phyloP scores from a whole-genome alignment of 495 filamentous ascomycete species.

The Podospora pseudopauciseta region DNA sequence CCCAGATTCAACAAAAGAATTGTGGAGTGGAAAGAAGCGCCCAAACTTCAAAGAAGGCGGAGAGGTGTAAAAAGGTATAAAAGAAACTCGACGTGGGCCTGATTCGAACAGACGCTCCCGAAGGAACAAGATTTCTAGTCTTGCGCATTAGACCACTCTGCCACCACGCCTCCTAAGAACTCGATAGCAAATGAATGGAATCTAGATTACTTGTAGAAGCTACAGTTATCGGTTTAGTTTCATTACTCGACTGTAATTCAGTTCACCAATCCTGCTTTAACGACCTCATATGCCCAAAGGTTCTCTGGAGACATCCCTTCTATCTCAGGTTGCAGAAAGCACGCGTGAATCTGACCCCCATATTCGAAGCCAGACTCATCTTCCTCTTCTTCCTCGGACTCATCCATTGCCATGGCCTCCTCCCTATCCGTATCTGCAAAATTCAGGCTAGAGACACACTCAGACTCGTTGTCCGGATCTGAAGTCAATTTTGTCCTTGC shows the following conservation, averaged over 20 bases:
- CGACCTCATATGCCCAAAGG: too few relatives aligned
- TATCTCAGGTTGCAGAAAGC: too few relatives aligned
- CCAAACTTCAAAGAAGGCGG: background rate
- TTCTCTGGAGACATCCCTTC: too few relatives aligned
- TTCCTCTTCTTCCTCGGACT: too few relatives aligned
- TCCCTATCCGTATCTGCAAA: too few relatives aligned
- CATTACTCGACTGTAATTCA: too few relatives aligned
- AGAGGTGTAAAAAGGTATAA: background rate
- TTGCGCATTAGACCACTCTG: conserved; percentile 26
- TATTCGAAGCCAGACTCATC: too few relatives aligned
- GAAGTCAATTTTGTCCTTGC: background rate
- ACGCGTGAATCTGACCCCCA: too few relatives aligned
- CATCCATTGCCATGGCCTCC: too few relatives aligned
- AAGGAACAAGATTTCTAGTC: conserved; percentile 29
- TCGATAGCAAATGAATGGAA: background rate
- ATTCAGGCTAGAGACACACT: background rate
- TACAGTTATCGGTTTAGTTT: too few relatives aligned
- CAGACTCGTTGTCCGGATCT: background rate
- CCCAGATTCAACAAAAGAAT: background rate
- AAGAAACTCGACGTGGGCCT: conserved; percentile 24
- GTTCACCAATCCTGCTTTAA: too few relatives aligned
- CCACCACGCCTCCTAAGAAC: conserved; percentile 17
- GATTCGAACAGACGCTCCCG: conserved; percentile 28
- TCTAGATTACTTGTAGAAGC: too few relatives aligned
- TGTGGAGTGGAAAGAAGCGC: background rate